Conservation (phyloP, 768 basidiomycete species). For the Panaeolus papilionaceus region DNA sequence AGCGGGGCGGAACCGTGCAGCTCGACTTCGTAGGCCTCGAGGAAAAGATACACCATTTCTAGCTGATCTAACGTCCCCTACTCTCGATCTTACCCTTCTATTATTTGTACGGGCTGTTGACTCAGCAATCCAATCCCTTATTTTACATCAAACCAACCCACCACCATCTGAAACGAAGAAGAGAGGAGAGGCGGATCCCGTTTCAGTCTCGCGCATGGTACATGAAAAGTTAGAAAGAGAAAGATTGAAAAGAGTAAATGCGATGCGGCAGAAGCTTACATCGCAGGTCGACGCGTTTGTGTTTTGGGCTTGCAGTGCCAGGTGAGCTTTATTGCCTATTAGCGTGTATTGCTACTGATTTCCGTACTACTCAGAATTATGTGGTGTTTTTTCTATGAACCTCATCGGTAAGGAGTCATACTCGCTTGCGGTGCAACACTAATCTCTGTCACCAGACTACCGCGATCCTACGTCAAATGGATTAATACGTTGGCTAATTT, state of each 20-base stretch:
- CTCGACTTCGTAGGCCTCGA: constrained; percentile 22
- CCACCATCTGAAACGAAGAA: constrained; percentile 15
- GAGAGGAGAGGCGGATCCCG: constrained; percentile 13
- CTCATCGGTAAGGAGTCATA: constrained; percentile 56
- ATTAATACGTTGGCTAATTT: constrained; percentile 73
- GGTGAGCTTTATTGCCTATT: constrained; percentile 46
- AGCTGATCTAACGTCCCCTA: constrained; percentile 51
- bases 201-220: constrained; percentile 25
- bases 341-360: constrained; percentile 17
- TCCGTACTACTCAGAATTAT: constrained; percentile 61
- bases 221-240: constrained; percentile 34
- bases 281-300: constrained; percentile 68
- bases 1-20: constrained; percentile 45
- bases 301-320: constrained; percentile 81
- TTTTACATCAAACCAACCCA: constrained; percentile 40
- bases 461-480: constrained; percentile 78
- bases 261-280: constrained; percentile 36
- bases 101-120: constrained; percentile 76
- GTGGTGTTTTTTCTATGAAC: constrained; percentile 89
- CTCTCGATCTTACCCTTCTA: constrained; percentile 72
- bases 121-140: constrained; percentile 56
- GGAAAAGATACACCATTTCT: not conserved
- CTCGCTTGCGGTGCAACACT: constrained; percentile 2
- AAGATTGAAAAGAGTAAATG: constrained; percentile 33
- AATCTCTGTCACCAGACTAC: constrained; percentile 46